These are phyloP conservation scores for Dalbergia cultrata DNA, from an alignment of 306 rosid species.

Conservation along the genomic window DNA sequence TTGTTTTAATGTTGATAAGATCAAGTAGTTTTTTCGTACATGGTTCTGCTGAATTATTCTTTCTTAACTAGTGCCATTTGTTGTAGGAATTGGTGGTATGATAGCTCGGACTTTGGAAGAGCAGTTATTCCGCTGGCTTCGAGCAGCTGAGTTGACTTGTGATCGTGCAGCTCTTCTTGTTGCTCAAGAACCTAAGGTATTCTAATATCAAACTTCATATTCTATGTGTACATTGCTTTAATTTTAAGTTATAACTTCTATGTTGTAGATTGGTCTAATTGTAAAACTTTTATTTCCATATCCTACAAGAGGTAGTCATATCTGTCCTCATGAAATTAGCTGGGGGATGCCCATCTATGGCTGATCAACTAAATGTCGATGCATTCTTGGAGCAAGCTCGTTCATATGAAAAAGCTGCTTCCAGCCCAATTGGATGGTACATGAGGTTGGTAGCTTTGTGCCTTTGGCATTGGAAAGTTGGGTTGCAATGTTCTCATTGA, in stretches of 20 bases:
- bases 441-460: conserved; percentile 65
- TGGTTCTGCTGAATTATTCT: conserved; percentile 22
- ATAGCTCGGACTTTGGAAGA: conserved; percentile 95
- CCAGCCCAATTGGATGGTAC: conserved; percentile 97
- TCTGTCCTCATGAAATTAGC: conserved; percentile 99
- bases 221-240: conserved; percentile 16
- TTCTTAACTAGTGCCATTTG: conserved; percentile 23
- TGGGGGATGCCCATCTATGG: conserved; percentile 97
- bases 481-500: conserved; percentile 21
- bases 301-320: conserved; percentile 93
- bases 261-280: conserved; percentile 35
- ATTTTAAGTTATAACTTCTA: neutral
- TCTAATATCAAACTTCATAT: conserved; percentile 15
- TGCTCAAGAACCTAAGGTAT: conserved; percentile 96
- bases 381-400: conserved; percentile 99
- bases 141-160: conserved; percentile 98
- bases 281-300: conserved; percentile 49
- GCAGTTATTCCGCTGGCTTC: conserved; percentile 94
- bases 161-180: conserved; percentile 99
- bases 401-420: conserved; percentile 93
- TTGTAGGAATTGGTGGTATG: conserved; percentile 85
- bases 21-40: conserved; percentile 30
- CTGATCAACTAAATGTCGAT: conserved; percentile 93
- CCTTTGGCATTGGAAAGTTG: conserved; percentile 1
- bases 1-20: conserved; percentile 30